phyloP scores from a whole-genome alignment of 2,329 filamentous ascomycete species.

The Neopestalotiopsis sp. region DNA sequence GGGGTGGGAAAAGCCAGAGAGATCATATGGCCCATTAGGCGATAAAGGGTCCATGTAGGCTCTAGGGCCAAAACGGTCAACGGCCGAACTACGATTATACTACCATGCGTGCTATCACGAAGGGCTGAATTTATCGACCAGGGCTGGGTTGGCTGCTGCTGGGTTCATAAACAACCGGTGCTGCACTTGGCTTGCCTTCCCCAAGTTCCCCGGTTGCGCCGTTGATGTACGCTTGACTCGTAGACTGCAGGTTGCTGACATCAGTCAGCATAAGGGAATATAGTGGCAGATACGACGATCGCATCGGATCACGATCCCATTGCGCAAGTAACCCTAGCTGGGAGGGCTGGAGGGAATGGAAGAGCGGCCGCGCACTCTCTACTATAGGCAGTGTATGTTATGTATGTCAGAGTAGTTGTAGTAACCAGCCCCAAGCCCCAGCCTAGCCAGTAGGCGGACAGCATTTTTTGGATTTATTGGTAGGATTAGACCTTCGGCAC shows the following conservation, averaged over 20 bases:
- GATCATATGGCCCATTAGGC: background rate
- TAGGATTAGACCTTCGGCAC: background rate
- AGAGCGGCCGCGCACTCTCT: background rate
- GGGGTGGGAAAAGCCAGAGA: background rate
- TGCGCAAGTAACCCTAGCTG: background rate
- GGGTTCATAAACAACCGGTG: background rate
- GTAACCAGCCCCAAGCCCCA: background rate
- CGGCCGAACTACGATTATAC: background rate
- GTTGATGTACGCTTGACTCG: constrained; percentile 3
- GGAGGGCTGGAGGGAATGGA: too few relatives aligned
- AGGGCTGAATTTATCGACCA: too few relatives aligned
- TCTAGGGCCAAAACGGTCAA: too few relatives aligned
- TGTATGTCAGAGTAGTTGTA: background rate
- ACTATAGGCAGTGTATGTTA: background rate
- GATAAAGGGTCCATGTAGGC: background rate
- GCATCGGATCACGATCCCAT: background rate
- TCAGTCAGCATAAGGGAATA: constrained; percentile 13
- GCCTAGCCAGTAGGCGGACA: background rate
- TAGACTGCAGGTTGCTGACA: constrained; percentile 10
- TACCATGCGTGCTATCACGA: too few relatives aligned
- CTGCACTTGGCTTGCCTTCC: background rate
- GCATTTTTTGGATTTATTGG: too few relatives aligned
- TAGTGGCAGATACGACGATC: constrained; percentile 10
- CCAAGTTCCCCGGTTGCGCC: background rate
- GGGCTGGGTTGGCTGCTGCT: too few relatives aligned